These are phyloP conservation scores for Uromyces viciae-fabae DNA, from an alignment of 1,284 basidiomycete genomes.

Conservation along the genomic window DNA sequence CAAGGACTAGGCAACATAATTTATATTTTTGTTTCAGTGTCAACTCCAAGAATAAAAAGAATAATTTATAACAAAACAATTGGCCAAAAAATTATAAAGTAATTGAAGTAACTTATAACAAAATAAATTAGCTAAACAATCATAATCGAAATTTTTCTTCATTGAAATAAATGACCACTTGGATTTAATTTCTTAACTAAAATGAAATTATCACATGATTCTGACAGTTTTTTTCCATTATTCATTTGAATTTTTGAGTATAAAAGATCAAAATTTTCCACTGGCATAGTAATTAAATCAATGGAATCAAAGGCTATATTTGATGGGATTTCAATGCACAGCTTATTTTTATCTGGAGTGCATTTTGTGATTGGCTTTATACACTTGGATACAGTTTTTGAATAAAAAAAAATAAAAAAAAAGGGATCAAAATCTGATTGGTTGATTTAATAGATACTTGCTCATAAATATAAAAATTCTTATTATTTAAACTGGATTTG, in stretches of 20 bases:
- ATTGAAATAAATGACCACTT: too few species aligned
- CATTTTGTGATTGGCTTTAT: neutral
- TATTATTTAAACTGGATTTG: neutral
- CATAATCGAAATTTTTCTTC: too few species aligned
- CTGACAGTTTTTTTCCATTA: neutral
- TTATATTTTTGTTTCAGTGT: neutral
- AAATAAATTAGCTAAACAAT: neutral
- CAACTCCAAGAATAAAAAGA: neutral
- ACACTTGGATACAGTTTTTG: neutral
- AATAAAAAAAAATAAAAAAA: neutral
- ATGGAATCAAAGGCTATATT: neutral
- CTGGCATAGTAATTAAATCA: neutral
- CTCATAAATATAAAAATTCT: neutral
- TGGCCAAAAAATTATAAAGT: neutral
- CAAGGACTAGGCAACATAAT: neutral
- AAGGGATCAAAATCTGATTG: neutral
- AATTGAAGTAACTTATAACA: neutral
- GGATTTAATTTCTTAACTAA: too few species aligned
- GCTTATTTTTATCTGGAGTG: neutral
- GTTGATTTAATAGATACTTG: neutral
- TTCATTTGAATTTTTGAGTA: neutral
- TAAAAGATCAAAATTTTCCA: neutral
- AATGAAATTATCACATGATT: too few species aligned
- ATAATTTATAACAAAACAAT: neutral
- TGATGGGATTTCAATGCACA: neutral